Percentiles rank a stretch among this genome's conserved stretches.
These are phyloP conservation scores for Venustampulla echinocandica DNA, from an alignment of 495 filamentous ascomycete genomes.

Conservation along the genomic window DNA sequence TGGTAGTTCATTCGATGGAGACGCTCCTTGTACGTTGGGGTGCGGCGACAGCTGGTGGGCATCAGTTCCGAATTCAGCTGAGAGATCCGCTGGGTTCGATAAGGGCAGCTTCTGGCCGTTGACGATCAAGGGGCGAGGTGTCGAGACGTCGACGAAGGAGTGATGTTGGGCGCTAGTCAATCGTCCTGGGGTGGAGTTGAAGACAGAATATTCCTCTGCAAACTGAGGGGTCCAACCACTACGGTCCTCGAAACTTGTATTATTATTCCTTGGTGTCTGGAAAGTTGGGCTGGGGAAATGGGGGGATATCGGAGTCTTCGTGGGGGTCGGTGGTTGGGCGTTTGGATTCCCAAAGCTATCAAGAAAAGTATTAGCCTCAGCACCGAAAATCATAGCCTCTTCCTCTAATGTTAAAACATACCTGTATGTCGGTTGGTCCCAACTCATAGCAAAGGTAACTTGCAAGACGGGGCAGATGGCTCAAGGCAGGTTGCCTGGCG, in stretches of 20 bases:
- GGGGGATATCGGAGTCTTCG: slow-evolving; percentile 60
- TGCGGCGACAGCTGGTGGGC: slow-evolving; percentile 49
- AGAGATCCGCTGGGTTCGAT: slow-evolving; percentile 23
- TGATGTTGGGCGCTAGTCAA: slow-evolving; percentile 31
- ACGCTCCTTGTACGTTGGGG: slow-evolving; percentile 43
- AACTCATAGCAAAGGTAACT: slow-evolving; percentile 57
- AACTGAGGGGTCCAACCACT: slow-evolving; percentile 46
- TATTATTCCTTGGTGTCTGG: slow-evolving; percentile 53
- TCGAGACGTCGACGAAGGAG: slow-evolving; percentile 25
- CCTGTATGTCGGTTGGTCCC: slow-evolving; percentile 65
- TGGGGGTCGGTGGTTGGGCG: slow-evolving; percentile 70
- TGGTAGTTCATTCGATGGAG: slow-evolving; percentile 44
- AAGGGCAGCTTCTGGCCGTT: slow-evolving; percentile 4
- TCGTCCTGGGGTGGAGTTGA: slow-evolving; percentile 46
- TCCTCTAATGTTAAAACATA: slow-evolving; percentile 31
- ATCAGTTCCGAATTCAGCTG: slow-evolving; percentile 44
- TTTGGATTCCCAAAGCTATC: slow-evolving; percentile 68
- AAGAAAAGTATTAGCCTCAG: slow-evolving; percentile 5
- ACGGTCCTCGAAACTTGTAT: slow-evolving; percentile 36
- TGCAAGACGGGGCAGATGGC: slow-evolving; percentile 11
- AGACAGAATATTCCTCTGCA: slow-evolving; percentile 50
- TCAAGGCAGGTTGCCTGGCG: slow-evolving; percentile 15
- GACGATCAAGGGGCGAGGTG: slow-evolving; percentile 9
- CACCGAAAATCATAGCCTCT: background rate
- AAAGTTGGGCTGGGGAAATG: slow-evolving; percentile 54